Base-by-base conservation (phyloP, 2,329 filamentous ascomycete species). In the Aspergillus novofumigatus region DNA sequence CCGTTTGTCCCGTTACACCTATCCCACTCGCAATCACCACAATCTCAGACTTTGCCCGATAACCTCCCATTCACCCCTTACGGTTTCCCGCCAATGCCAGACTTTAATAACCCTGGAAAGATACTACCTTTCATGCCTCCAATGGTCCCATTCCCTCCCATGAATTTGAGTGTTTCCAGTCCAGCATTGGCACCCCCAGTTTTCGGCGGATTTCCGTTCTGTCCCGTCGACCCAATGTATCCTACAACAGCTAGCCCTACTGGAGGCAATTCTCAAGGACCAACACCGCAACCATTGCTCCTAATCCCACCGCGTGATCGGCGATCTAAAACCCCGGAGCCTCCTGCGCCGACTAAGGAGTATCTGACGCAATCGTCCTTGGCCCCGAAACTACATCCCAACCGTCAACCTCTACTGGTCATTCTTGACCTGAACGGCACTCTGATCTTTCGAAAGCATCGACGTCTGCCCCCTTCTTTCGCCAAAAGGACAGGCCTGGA, bases 341-440 rank as follows among this genome's bases (percentile, higher is more conserved):
- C 59, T 4, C 90, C 91, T 0, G 67, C 81, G 0, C 85, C 90
- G 0, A 82, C 82, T 1, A 49, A 73, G 0, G 68, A 73, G 49
- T 95, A 95, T 73, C 76, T 91, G n/a, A 54, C 68, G 3, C 80
- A 81, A 53, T 79, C 88, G 1, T 69, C 75, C 4, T 63, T 75
- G 14, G 65, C 75, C 0, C 79, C 84, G 0, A 65, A 70, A 28
- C 62, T 63, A 17, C 73, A 83, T 3, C 42, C 72, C 0, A 52
- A 72, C 1, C 82, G 86, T 1, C 84, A 84, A 44, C 83, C 82
- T 17, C 81, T 96, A 35, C 85, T 99, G 23, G 80, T 99, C 52
- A 84, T 97, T 49, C 84, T 97, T 60, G 94, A 99, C 75, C 83
- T 99, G 41, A 99, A 97, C 72, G 94, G 94, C 60, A 97, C 93